A percentile compares a stretch with the other conserved stretches of the same genome.
Evolutionary conservation across 345 rosid genomes (phyloP).

Genomic region (Cardamine resedifolia): DNA sequence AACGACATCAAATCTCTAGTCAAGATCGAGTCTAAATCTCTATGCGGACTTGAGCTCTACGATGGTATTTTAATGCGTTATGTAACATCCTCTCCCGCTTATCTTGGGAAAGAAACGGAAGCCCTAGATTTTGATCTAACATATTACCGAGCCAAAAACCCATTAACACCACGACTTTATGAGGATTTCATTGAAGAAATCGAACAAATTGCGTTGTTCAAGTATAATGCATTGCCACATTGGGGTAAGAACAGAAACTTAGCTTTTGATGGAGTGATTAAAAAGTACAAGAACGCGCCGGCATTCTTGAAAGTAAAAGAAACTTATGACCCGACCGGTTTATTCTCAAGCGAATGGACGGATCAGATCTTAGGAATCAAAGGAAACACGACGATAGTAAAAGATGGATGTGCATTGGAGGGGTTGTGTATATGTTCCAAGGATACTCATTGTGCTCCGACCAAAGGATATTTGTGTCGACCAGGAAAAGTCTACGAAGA

Average conservation of each 20-base stretch:
- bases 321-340: constrained; percentile 57
- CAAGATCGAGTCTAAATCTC: constrained; percentile 42
- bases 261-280: constrained; percentile 53
- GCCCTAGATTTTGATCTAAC: constrained; percentile 75
- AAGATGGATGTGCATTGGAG: constrained; percentile 76
- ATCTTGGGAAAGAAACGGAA: constrained; percentile 70
- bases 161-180: constrained; percentile 59
- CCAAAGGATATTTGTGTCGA: constrained; percentile 59
- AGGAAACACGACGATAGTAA: constrained; percentile 36
- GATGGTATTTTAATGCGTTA: constrained; percentile 78
- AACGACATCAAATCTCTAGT: constrained; percentile 63
- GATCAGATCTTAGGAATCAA: constrained; percentile 61
- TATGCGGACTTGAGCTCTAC: constrained; percentile 63
- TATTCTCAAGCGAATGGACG: constrained; percentile 82
- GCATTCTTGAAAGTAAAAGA: constrained; percentile 57
- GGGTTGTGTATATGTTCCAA: constrained; percentile 70
- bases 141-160: constrained; percentile 67
- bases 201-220: constrained; percentile 74
- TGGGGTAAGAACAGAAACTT: constrained; percentile 85
- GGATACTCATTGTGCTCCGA: constrained; percentile 73
- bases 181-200: constrained; percentile 73
- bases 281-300: constrained; percentile 44
- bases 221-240: constrained; percentile 71
- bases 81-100: constrained; percentile 67
- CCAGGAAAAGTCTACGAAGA: constrained; percentile 58